Evolutionary conservation across 2,329 filamentous ascomycete species (phyloP), one percentile per base, ranked within the genome.

Genomic region (Colletotrichum euphorbiae): DNA sequence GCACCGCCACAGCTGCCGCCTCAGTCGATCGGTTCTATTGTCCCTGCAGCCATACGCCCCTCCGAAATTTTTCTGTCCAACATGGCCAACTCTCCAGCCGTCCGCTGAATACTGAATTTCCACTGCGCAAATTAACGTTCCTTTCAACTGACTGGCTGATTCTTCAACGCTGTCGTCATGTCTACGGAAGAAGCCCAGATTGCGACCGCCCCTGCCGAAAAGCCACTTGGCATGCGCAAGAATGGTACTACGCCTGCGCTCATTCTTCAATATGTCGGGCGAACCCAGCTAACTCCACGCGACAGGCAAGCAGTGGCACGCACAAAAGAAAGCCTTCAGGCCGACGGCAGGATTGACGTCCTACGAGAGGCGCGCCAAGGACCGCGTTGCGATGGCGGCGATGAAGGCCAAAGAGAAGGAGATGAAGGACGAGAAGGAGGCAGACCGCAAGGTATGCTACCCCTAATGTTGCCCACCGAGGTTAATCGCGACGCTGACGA

Each of bases 401-500:
- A 88, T 92, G 74, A 98, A 98, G 83, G 93, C 93, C 40, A 94
- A 93, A 76, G 96, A 98, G 82, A 94, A 93, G 80, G 94, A 98
- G 80, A 89, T 99, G 89, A 97, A 95, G 83, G 93, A 94, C 0
- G 96, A 98, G 82, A 98, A 97, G 81, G 94, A 97, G 77, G 88
- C 91, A n/a, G 91, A 91, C 79, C 87, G 93, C 81, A 85, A 95
- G 85, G 94, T 96, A 80, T 70, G 86, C 71, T 40, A 43, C 38
- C 43, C 31, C 15, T 15, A 12, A 21, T 48, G 60, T 50, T 43
- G 51, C 64, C 62, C 50, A 42, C 43, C 46, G n/a, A 7, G 13
- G 31, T 51, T 43, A 43, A 48, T 45, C 51, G 36, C 43, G 54
- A 48, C 31, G n/a, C 64, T 69, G 13, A 69, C 50, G 15, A 13